These are phyloP conservation scores for Termitomyces sp. DNA, from an alignment of 768 basidiomycete genomes.

Conservation along the genomic window DNA sequence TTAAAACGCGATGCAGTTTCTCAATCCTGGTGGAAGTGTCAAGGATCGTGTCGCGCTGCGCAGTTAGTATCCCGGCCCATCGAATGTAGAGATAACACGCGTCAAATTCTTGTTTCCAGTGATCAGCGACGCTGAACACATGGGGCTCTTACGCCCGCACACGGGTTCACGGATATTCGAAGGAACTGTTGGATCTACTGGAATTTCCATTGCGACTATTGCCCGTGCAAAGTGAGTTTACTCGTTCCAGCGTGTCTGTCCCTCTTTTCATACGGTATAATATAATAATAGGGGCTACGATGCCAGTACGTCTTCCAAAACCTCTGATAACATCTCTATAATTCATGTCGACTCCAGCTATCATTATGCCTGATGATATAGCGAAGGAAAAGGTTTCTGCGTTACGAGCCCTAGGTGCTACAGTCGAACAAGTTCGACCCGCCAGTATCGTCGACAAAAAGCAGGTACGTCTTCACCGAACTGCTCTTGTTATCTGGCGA, in stretches of 20 bases:
- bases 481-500: neutral
- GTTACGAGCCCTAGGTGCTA: conserved; percentile 76
- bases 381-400: conserved; percentile 89
- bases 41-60: conserved; percentile 96
- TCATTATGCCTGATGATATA: conserved; percentile 87
- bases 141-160: conserved; percentile 76
- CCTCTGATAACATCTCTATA: neutral
- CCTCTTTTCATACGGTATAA: neutral
- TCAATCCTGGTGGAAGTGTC: conserved; percentile 97
- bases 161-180: conserved; percentile 94
- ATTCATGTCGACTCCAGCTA: conserved; percentile 40
- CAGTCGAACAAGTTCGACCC: conserved; percentile 87
- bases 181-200: conserved; percentile 94
- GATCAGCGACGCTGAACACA: conserved; percentile 87
- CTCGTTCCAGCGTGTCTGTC: neutral
- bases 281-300: conserved; percentile 68
- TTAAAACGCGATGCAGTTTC: conserved; percentile 45
- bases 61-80: conserved; percentile 42
- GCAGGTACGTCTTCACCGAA: conserved; percentile 47
- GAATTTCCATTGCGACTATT: conserved; percentile 94
- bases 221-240: conserved; percentile 71
- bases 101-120: conserved; percentile 40
- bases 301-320: conserved; percentile 47
- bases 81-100: neutral
- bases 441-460: conserved; percentile 97